A percentile compares a stretch with the other conserved stretches of the same genome.
These are phyloP conservation scores for Inga leiocalycina DNA, from an alignment of 306 rosid genomes.

Conservation along the genomic window DNA sequence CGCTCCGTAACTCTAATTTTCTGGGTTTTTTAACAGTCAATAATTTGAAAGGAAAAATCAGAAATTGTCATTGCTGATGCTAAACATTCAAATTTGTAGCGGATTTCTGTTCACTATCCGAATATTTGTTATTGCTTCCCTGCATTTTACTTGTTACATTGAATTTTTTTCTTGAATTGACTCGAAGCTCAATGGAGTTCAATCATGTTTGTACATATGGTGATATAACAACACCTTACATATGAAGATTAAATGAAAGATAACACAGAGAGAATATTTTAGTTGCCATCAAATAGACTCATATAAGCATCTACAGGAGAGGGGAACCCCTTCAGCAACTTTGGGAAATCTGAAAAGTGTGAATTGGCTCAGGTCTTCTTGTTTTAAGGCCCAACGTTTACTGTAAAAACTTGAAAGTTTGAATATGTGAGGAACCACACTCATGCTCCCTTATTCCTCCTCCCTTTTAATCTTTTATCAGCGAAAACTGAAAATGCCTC, in stretches of 20 bases:
- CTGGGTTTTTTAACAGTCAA: not conserved
- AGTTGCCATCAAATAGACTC: not conserved
- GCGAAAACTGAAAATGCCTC: not conserved
- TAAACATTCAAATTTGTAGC: not conserved
- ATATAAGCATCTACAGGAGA: not conserved
- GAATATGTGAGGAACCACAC: not conserved
- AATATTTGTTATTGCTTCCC: not conserved
- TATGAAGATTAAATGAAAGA: not conserved
- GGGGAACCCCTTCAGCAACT: conserved; percentile 15
- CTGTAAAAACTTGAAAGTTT: not conserved
- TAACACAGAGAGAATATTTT: not conserved
- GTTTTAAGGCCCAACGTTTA: conserved; percentile 17
- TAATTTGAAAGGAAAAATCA: not conserved
- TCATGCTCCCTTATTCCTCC: not conserved
- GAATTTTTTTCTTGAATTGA: not conserved
- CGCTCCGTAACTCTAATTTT: not conserved
- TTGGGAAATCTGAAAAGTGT: not conserved
- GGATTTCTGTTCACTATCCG: not conserved
- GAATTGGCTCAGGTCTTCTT: not conserved
- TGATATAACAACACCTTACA: not conserved
- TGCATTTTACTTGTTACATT: not conserved
- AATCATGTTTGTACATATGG: not conserved
- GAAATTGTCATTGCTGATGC: not conserved
- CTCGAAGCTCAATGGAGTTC: not conserved
- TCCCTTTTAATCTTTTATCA: not conserved